Percentiles rank a stretch among this genome's conserved stretches.
Conservation (phyloP, 106 monocot genomes). For the Platanthera zijinensis region DNA sequence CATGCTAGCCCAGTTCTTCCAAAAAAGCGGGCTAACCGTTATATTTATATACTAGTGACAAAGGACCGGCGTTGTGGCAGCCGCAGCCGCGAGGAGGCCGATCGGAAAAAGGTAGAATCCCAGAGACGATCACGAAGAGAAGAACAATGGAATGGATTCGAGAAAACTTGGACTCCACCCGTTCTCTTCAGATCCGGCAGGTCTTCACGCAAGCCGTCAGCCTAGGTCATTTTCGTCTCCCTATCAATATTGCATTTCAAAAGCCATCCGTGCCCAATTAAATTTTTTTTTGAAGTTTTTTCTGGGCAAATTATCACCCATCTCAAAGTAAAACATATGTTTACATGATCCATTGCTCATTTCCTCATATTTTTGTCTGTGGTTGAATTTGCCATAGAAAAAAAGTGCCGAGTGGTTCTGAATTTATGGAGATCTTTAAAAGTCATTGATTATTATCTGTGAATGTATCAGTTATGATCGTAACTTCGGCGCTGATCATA, state of each 20-base stretch:
- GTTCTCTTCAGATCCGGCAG: conserved; percentile 55
- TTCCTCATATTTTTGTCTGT: not conserved
- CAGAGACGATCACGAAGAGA: not conserved
- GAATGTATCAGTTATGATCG: conserved; percentile 30
- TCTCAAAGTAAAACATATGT: too few species aligned
- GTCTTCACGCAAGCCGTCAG: conserved; percentile 50
- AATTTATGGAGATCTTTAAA: not conserved
- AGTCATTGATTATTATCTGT: not conserved
- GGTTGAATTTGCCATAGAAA: not conserved
- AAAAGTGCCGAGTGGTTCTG: too few species aligned
- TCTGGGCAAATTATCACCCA: too few species aligned
- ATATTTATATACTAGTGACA: too few species aligned
- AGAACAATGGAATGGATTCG: conserved; percentile 36
- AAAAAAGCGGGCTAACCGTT: too few species aligned
- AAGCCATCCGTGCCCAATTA: not conserved
- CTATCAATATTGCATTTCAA: not conserved
- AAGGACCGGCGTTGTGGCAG: too few species aligned
- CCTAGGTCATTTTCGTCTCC: conserved; percentile 32
- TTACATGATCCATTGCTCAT: too few species aligned
- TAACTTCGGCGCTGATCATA: conserved; percentile 35
- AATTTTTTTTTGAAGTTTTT: not conserved
- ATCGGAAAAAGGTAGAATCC: too few species aligned
- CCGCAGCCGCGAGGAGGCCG: too few species aligned
- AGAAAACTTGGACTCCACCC: conserved; percentile 44
- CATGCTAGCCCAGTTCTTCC: too few species aligned